Base-by-base conservation (phyloP, 768 basidiomycete species). In the Mycena leptocephala region DNA sequence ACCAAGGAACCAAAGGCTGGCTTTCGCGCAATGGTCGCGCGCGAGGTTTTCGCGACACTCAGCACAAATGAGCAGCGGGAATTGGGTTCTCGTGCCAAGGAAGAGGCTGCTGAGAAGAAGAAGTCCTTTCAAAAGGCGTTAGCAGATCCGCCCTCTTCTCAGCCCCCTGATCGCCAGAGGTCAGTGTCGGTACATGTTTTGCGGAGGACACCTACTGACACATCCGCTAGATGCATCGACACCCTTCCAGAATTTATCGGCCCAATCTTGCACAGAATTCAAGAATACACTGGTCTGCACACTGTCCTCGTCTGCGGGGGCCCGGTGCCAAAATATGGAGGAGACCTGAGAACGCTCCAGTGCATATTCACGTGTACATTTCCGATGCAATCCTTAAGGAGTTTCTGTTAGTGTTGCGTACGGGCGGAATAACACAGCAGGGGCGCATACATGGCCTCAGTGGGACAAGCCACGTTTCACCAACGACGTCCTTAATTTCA, bases 401-500 rank as follows among this genome's bases (percentile, higher is more conserved):
- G 11, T 2, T 46, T n/a, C 10, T 18, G 46, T 26, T n/a, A 72
- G 71, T 22, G 35, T 63, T 3, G 63, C 62, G 1, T 55, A 39
- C 11, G 62, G 71, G 1, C 62, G 39, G 5, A 53, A 56, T 16
- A 13, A 51, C 7, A 72, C 39, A 0, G 48, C 48, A 2, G 20
- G 3, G 5, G 59, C 43, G 1, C 30, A 16, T 8, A 33, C 39
- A 30, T 72, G 35, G 16, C 24, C 46, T 0, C 70, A 72, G n/a
- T 72, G 61, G 61, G 70, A 72, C 28, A 72, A 55, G 35, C 8
- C 46, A 0, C 24, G 70, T 3, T 72, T 72, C 39, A 30, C n/a
- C 20, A 14, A n/a, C n/a, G n/a, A 39, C 11, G 70, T 72, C 20
- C n/a, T 14, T 28, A 35, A 61, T 4, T 73, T 73, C 55, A 73